Conservation (phyloP, 1,284 basidiomycete species). For the Ustilago sp. region DNA sequence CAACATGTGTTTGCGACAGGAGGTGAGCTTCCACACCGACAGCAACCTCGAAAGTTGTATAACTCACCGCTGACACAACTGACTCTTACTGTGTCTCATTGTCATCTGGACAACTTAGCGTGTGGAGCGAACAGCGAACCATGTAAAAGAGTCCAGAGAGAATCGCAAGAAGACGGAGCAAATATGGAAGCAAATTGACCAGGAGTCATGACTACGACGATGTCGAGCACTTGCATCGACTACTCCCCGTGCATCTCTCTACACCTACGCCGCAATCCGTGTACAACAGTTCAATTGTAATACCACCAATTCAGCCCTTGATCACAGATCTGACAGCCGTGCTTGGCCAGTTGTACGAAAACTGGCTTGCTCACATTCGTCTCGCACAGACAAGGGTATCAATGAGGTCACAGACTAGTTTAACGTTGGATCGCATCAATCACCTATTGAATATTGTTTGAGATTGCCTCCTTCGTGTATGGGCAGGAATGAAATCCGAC, state of each 20-base stretch:
- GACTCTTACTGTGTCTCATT: background rate
- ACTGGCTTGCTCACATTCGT: background rate
- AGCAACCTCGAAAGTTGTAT: background rate
- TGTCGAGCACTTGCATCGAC: background rate
- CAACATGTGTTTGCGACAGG: slow-evolving; percentile 55
- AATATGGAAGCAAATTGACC: slow-evolving; percentile 53
- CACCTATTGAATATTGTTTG: background rate
- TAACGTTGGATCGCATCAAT: too few relatives aligned
- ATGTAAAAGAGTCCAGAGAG: slow-evolving; percentile 38
- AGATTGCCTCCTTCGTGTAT: slow-evolving; percentile 5
- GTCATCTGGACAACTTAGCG: slow-evolving; percentile 16
- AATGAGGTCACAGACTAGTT: too few relatives aligned
- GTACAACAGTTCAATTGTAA: slow-evolving; percentile 25
- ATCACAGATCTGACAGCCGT: background rate
- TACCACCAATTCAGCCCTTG: background rate
- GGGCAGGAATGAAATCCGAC: background rate
- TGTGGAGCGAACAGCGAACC: slow-evolving; percentile 39
- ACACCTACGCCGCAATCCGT: background rate
- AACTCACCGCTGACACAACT: background rate
- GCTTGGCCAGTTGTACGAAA: background rate
- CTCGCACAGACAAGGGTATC: background rate
- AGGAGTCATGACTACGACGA: slow-evolving; percentile 27
- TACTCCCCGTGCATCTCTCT: background rate
- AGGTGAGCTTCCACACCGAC: slow-evolving; percentile 33
- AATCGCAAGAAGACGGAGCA: slow-evolving; percentile 48